phyloP scores from a whole-genome alignment of 768 basidiomycete genomes.

The Psilocybe cyanescens region DNA sequence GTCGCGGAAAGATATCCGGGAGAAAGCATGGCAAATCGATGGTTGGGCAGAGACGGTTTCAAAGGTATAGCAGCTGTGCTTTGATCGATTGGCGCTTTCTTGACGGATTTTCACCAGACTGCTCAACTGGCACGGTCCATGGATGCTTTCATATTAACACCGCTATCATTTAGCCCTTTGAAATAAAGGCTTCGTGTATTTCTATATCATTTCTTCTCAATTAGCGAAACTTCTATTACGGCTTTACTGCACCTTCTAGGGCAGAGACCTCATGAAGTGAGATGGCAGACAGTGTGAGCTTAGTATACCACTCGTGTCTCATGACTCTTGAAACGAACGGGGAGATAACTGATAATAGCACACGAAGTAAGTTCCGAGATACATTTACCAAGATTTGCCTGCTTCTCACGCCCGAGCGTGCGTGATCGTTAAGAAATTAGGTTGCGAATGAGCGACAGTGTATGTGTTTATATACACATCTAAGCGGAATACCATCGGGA shows the following conservation, averaged over 20 bases:
- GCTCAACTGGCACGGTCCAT: slow-evolving; percentile 84
- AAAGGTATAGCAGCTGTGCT: slow-evolving; percentile 56
- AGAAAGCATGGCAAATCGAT: slow-evolving; percentile 92
- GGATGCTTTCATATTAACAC: slow-evolving; percentile 84
- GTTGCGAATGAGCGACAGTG: neutral
- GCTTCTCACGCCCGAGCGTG: slow-evolving; percentile 10
- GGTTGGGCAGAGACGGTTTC: slow-evolving; percentile 96
- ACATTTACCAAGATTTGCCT: slow-evolving; percentile 4
- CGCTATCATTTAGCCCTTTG: slow-evolving; percentile 84
- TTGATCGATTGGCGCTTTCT: slow-evolving; percentile 6
- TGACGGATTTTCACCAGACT: slow-evolving; percentile 57
- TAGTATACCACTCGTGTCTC: slow-evolving; percentile 8
- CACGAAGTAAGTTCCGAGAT: slow-evolving; percentile 1
- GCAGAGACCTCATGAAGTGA: slow-evolving; percentile 8
- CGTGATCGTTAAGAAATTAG: neutral
- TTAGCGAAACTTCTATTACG: slow-evolving; percentile 15
- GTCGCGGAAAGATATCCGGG: slow-evolving; percentile 79
- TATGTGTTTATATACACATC: neutral
- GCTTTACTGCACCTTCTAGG: slow-evolving; percentile 11
- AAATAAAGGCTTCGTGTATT: slow-evolving; percentile 49
- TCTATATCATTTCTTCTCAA: slow-evolving; percentile 19
- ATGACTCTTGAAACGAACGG: slow-evolving; percentile 4
- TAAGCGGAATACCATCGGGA: slow-evolving; percentile 10
- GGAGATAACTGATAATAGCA: slow-evolving; percentile 15
- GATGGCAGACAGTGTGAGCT: slow-evolving; percentile 11